These are phyloP conservation scores for Epichloe amarillans DNA, from an alignment of 2,329 filamentous ascomycete genomes.

Conservation along the genomic window DNA sequence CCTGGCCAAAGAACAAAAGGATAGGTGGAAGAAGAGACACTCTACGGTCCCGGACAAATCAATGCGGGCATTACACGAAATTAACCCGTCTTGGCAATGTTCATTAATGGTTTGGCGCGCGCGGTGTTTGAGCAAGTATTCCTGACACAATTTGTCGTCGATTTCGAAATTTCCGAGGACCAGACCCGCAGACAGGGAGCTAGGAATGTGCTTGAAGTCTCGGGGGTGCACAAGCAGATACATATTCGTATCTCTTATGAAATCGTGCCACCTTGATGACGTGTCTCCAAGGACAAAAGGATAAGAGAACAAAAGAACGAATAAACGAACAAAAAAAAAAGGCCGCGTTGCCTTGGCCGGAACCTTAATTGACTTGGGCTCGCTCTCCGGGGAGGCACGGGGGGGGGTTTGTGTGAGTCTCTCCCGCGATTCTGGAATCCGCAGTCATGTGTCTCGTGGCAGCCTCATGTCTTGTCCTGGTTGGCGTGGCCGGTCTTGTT, in stretches of 20 bases:
- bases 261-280: neutral
- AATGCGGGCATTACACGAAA: neutral
- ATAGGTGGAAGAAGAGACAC: neutral
- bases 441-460: neutral
- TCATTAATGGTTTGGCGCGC: neutral
- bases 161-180: no score
- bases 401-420: neutral
- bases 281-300: neutral
- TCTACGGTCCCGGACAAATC: neutral
- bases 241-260: neutral
- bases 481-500: neutral
- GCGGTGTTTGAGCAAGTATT: constrained; percentile 3
- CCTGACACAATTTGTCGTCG: no score
- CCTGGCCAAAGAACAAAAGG: neutral
- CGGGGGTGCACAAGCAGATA: neutral
- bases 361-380: neutral
- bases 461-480: neutral
- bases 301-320: neutral
- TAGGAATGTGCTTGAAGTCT: neutral
- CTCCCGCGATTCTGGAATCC: neutral
- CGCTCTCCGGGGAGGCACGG: neutral
- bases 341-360: neutral
- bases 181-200: no score
- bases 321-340: no score
- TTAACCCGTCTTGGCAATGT: neutral